Conservation (phyloP, 345 rosid species). For the Bretschneidera sinensis region DNA sequence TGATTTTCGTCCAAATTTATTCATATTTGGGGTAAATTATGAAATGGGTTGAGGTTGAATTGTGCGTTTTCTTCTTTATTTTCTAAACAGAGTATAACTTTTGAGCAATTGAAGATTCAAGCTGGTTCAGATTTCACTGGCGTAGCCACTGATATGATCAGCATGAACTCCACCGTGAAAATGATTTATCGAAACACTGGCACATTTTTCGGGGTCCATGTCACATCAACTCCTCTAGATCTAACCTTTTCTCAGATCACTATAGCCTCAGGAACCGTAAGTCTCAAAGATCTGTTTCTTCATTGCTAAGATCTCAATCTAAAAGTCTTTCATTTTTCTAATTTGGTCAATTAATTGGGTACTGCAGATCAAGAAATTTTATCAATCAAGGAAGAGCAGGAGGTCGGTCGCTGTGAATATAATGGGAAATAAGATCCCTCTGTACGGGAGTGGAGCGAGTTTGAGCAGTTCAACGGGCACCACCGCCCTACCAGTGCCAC, state of each 20-base stretch:
- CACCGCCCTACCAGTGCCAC: constrained; percentile 49
- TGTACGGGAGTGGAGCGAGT: constrained; percentile 83
- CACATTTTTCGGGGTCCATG: constrained; percentile 93
- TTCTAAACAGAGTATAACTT: constrained; percentile 56
- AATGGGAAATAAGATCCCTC: constrained; percentile 63
- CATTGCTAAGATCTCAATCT: neutral
- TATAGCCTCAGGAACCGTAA: constrained; percentile 80
- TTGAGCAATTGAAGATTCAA: constrained; percentile 74
- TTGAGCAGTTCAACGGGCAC: constrained; percentile 56
- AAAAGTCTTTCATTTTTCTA: neutral
- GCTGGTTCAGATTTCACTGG: constrained; percentile 91
- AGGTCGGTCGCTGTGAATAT: constrained; percentile 49
- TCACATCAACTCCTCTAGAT: constrained; percentile 69
- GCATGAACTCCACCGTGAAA: constrained; percentile 68
- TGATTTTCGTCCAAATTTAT: too few species aligned
- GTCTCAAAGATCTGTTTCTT: constrained; percentile 6
- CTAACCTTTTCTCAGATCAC: constrained; percentile 56
- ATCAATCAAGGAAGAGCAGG: constrained; percentile 78
- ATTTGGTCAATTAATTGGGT: constrained; percentile 11
- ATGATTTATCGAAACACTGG: constrained; percentile 80
- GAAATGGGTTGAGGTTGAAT: constrained; percentile 3
- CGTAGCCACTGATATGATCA: constrained; percentile 88
- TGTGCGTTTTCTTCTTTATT: neutral
- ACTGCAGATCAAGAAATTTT: constrained; percentile 72
- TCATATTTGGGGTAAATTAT: neutral